These are phyloP conservation scores for Myxozyma kluyveri DNA, from an alignment of 805 yeast genomes.

Conservation along the genomic window DNA sequence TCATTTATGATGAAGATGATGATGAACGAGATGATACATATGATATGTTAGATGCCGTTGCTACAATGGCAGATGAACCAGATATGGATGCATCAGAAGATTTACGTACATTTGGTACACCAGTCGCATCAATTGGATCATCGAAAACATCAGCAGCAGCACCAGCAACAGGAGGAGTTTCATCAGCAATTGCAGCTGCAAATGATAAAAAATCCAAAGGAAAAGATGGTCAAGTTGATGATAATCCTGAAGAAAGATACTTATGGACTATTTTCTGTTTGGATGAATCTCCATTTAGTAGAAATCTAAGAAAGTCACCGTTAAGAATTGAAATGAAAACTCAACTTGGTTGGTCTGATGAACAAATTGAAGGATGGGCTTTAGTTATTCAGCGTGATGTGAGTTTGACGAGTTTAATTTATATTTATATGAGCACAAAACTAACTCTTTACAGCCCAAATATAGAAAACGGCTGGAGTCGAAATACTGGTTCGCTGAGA, in stretches of 20 bases:
- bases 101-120: neutral
- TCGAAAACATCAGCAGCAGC: constrained; percentile 11
- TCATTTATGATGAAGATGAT: constrained; percentile 30
- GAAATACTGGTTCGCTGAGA: constrained; percentile 52
- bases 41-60: constrained; percentile 38
- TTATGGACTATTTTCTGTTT: constrained; percentile 57
- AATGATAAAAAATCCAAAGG: too few species aligned
- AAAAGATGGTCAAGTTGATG: constrained; percentile 38
- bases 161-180: too few species aligned
- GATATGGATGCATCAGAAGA: constrained; percentile 8
- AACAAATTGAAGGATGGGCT: constrained; percentile 93
- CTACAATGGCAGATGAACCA: constrained; percentile 23
- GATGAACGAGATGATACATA: constrained; percentile 33
- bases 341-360: constrained; percentile 68
- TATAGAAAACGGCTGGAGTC: constrained; percentile 63
- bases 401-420: too few species aligned
- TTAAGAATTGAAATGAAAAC: constrained; percentile 26
- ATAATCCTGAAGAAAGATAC: constrained; percentile 46
- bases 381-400: constrained; percentile 69
- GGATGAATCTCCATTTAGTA: constrained; percentile 50
- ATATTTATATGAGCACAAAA: neutral
- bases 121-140: neutral
- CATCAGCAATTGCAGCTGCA: too few species aligned
- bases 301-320: constrained; percentile 50
- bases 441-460: constrained; percentile 30